Evolutionary conservation across 176 grass and related monocot species (phyloP), one percentile per base, ranked within the genome.

Genomic region (Cymbopogon citratus): DNA sequence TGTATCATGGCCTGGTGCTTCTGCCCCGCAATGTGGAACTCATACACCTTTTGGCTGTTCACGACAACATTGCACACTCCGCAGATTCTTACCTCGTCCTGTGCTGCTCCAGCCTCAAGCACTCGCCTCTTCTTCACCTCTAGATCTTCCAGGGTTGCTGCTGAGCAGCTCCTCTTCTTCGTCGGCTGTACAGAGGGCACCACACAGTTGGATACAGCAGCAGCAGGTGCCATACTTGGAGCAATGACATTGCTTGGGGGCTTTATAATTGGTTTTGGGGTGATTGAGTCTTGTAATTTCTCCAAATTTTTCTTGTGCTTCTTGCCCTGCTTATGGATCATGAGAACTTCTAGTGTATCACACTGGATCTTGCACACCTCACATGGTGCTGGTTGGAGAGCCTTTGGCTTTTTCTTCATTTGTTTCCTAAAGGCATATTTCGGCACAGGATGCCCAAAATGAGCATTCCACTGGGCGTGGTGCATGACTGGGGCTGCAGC

Each of bases 241-340:
- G 28, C 62, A 6, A 63, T 27, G 63, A n/a, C 29, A 40, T 39
- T 31, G 68, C 63, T 76, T 59, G 75, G 64, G 71, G 74, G 49
- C 27, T 85, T 87, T 59, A 71, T 26, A 75, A 71, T 34, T 76
- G 84, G 69, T 76, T 91, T 87, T 29, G 74, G 74, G 0, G 87
- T 85, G 71, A 88, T 86, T 3, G 89, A 62, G 31, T 89, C 89
- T 65, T 97, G 91, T 60, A 97, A 71, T 77, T 88, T 97, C 71
- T 85, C 74, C 83, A 94, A 41, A 43, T 92, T 97, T 94, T 88
- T 94, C 86, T 92, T 84, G 67, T 97, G 91, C 71, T 94, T 97
- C 82, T 92, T 94, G 15, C 91, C 91, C 25, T 86, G 86, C 71
- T 88, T 97, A 82, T 97, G 91, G 34, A 81, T 43, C 80, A 49